phyloP scores from a whole-genome alignment of 2,329 filamentous ascomycete species.

The Tolypocladium paradoxum region DNA sequence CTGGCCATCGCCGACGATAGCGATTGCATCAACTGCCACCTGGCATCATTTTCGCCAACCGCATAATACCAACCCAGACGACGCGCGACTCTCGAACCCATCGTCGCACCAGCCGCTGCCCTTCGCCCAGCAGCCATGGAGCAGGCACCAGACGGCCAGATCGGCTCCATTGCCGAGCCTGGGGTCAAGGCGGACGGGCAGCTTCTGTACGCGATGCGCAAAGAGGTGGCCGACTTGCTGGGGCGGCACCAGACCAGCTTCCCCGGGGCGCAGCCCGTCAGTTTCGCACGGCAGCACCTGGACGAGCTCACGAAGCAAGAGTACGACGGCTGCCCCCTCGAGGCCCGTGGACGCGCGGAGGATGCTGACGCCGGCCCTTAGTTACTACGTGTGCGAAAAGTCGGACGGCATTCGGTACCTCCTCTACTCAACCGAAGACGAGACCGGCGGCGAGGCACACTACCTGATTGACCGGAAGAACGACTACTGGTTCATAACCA shows the following conservation, averaged over 20 bases:
- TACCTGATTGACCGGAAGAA: slow-evolving; percentile 98
- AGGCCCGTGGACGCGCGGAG: not conserved
- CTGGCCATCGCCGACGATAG: not conserved
- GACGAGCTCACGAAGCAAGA: slow-evolving; percentile 72
- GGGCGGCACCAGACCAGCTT: slow-evolving; percentile 58
- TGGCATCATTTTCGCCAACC: not conserved
- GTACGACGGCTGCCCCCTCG: slow-evolving; percentile 27
- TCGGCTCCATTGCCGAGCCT: slow-evolving; percentile 45
- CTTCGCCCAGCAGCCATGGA: slow-evolving; percentile 14
- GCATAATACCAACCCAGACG: not conserved
- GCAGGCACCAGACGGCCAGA: slow-evolving; percentile 19
- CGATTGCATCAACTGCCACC: not conserved
- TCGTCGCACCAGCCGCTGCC: not conserved
- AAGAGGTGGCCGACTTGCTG: slow-evolving; percentile 67
- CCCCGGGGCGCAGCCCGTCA: slow-evolving; percentile 88
- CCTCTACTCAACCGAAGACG: slow-evolving; percentile 71
- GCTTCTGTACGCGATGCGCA: slow-evolving; percentile 51
- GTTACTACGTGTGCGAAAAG: slow-evolving; percentile 97
- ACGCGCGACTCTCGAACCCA: not conserved
- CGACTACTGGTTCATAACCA: slow-evolving; percentile 80
- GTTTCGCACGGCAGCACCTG: slow-evolving; percentile 73
- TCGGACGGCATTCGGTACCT: slow-evolving; percentile 93
- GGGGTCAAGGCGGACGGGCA: slow-evolving; percentile 55
- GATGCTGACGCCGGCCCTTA: slow-evolving; percentile 16
- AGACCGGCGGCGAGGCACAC: slow-evolving; percentile 54